Evolutionary conservation across 148 eudicot genomes (phyloP).

Genomic region (Camellia japonica): DNA sequence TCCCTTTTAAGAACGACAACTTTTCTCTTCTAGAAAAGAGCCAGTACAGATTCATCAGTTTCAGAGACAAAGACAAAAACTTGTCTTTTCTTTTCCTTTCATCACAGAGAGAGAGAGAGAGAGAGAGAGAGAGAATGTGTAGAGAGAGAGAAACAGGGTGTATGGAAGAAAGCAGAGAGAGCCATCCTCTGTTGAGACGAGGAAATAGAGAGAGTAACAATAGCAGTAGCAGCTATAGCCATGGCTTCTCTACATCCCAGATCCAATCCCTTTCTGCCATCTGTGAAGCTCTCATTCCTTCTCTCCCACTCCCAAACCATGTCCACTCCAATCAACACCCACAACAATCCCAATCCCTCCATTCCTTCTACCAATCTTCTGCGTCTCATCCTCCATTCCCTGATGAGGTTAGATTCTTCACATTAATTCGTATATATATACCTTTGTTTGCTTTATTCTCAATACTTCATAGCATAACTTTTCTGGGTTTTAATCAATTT

Average conservation of each 20-base stretch:
- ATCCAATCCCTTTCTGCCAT: conserved; percentile 53
- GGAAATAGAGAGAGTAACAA: conserved; percentile 13
- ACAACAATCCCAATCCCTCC: conserved; percentile 8
- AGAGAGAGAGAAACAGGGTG: neutral
- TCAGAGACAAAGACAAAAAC: too few species aligned
- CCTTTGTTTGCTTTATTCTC: neutral
- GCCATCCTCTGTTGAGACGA: conserved; percentile 57
- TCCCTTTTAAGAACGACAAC: too few species aligned
- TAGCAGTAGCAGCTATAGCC: conserved; percentile 19
- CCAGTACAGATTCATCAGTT: too few species aligned
- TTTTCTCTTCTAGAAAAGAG: too few species aligned
- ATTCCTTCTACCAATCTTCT: conserved; percentile 38
- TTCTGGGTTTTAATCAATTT: neutral
- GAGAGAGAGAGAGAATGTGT: neutral
- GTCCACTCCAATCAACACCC: neutral
- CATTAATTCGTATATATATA: neutral
- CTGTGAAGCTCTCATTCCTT: conserved; percentile 65
- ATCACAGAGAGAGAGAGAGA: neutral
- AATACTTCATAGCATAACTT: neutral
- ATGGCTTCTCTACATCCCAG: conserved; percentile 68
- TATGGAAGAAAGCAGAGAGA: conserved; percentile 16
- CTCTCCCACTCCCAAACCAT: conserved; percentile 22
- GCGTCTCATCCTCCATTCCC: conserved; percentile 47
- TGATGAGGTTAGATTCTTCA: conserved; percentile 38
- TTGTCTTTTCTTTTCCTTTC: too few species aligned